phyloP scores from a whole-genome alignment of 2,329 filamentous ascomycete genomes.

The Pseudogymnoascus sp. region DNA sequence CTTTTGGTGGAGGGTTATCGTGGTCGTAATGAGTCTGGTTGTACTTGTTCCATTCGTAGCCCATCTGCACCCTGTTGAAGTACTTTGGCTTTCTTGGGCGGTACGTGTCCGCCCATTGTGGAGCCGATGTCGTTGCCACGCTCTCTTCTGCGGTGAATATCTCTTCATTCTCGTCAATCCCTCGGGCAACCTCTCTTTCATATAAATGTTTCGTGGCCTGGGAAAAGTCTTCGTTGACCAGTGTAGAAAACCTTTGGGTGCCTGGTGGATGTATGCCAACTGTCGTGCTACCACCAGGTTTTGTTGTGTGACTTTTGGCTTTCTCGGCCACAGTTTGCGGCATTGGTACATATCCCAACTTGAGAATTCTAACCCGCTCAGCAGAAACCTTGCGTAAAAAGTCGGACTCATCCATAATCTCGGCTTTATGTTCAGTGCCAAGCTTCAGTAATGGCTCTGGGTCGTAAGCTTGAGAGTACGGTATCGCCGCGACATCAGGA shows the following conservation, averaged over 20 bases:
- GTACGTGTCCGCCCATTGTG: slow-evolving; percentile 77
- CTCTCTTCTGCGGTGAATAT: slow-evolving; percentile 88
- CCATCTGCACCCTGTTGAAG: slow-evolving; percentile 98
- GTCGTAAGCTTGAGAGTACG: slow-evolving; percentile 43
- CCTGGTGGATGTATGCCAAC: slow-evolving; percentile 42
- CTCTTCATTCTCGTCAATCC: slow-evolving; percentile 88
- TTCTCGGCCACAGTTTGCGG: slow-evolving; percentile 35
- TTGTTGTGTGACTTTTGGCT: slow-evolving; percentile 22
- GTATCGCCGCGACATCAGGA: background rate
- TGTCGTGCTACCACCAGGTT: slow-evolving; percentile 28
- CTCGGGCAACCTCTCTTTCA: slow-evolving; percentile 84
- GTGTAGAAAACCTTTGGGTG: slow-evolving; percentile 60
- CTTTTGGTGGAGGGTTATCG: slow-evolving; percentile 94
- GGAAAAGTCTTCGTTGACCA: slow-evolving; percentile 70
- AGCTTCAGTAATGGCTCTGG: slow-evolving; percentile 60
- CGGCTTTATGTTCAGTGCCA: slow-evolving; percentile 52
- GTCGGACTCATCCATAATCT: slow-evolving; percentile 46
- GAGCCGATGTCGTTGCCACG: slow-evolving; percentile 54
- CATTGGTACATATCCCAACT: slow-evolving; percentile 60
- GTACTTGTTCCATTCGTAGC: slow-evolving; percentile 99
- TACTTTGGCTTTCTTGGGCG: slow-evolving; percentile 87
- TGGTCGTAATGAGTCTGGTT: slow-evolving; percentile 99
- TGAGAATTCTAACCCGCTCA: slow-evolving; percentile 52
- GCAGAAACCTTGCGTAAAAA: slow-evolving; percentile 50
- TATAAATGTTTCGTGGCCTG: slow-evolving; percentile 82